phyloP scores from a whole-genome alignment of 2,329 filamentous ascomycete genomes.

The Claviceps cyperi region DNA sequence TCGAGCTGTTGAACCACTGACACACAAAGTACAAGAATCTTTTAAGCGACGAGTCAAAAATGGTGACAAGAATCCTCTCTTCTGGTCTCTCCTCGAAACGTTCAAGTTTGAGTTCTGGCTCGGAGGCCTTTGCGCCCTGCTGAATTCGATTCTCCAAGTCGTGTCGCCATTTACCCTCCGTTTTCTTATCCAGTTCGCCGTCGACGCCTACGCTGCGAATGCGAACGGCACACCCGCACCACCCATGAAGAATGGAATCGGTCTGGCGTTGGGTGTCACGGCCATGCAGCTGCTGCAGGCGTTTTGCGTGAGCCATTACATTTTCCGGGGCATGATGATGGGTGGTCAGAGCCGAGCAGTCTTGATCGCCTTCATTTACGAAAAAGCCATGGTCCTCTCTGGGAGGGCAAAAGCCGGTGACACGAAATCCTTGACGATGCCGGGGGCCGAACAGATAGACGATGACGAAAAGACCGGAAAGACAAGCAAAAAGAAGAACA shows the following conservation, averaged over 20 bases:
- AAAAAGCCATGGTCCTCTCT: constrained; percentile 83
- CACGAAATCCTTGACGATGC: constrained; percentile 16
- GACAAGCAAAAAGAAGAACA: constrained; percentile 14
- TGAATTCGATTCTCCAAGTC: constrained; percentile 62
- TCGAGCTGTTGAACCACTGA: constrained; percentile 56
- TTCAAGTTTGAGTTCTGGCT: constrained; percentile 75
- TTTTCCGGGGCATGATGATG: constrained; percentile 84
- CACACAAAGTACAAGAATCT: constrained; percentile 47
- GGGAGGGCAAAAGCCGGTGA: constrained; percentile 78
- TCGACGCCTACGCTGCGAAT: constrained; percentile 59
- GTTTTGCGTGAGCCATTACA: constrained; percentile 74
- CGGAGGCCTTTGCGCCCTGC: constrained; percentile 63
- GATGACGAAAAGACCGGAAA: constrained; percentile 30
- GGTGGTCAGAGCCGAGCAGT: constrained; percentile 72
- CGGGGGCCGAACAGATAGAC: constrained; percentile 31
- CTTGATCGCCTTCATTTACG: constrained; percentile 75
- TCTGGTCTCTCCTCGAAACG: constrained; percentile 74
- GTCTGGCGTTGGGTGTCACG: constrained; percentile 71
- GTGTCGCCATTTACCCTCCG: constrained; percentile 73
- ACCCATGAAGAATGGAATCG: constrained; percentile 59
- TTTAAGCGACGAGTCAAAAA: constrained; percentile 54
- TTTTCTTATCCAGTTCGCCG: constrained; percentile 75
- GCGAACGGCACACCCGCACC: constrained; percentile 39
- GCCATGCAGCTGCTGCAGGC: constrained; percentile 75
- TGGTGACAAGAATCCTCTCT: constrained; percentile 58